Evolutionary conservation across 352 stramenopile genomes (phyloP), one percentile per base, ranked within the genome.

Genomic region (Nothophytophthora sp.): DNA sequence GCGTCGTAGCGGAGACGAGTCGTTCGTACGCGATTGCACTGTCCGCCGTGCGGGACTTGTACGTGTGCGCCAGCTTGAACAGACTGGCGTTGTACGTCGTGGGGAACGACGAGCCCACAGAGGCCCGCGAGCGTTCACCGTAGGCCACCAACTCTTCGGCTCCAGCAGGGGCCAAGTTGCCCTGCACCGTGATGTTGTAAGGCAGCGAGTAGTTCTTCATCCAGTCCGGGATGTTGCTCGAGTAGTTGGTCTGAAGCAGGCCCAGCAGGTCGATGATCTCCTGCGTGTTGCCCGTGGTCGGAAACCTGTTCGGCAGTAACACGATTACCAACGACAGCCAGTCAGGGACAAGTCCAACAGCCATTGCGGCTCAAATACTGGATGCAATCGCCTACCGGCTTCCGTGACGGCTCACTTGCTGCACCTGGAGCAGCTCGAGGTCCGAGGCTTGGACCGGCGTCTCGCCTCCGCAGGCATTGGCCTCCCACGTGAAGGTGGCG

Each of bases 361-460:
- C 15, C 39, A 37, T n/a, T n/a, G 32, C 19, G 7, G 32, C 5
- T 37, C 6, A 37, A 30, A 2, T 3, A 12, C 15, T n/a, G 7
- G 25, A 45, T 37, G 6, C 24, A 23, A 37, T 23, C 2, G 34
- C 55, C 10, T 45, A 90, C 73, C 79, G 67, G 35, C 81, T 76
- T 35, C 79, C 79, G 27, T 90, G 79, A n/a, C 79, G 73, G 23
- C 61, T 66, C 22, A 90, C 59, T 37, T 88, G 38, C 34, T 90
- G 74, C 44, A 76, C 70, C 48, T 90, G 79, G 15, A 85, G 35
- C 28, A 88, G 55, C n/a, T 78, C 59, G n/a, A 88, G 61, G 11
- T 79, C 55, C 10, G 44, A 54, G 6, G 28, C 44, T 39, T 66
- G 53, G n/a, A 66, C 35, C 24, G 39, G 53, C 19, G 55, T 30